Base-by-base conservation (phyloP, 139 green algal species). In the Marvania coccoides region DNA sequence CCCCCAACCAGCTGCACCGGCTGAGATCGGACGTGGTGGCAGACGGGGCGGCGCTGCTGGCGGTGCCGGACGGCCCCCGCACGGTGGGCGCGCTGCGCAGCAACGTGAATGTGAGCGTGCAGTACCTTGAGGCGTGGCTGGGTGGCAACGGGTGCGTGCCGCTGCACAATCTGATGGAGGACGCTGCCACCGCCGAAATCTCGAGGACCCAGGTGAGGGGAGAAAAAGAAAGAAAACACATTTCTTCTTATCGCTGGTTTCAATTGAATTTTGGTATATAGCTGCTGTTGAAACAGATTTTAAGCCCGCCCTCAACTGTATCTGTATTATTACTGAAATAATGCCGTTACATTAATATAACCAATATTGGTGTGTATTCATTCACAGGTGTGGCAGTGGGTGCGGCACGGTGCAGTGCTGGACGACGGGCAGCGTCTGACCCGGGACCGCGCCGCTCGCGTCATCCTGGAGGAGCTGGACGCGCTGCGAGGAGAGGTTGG, bases 151-250 rank as follows among this genome's bases (percentile, higher is more conserved):
- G 68, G 26, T 75, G 68, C 56, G 68, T 75, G 33, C 68, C 68
- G 24, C 84, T 96, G 47, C 79, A 96, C 83, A 91, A 94, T 74
- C 80, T 96, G 4, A 96, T 96, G 89, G 89, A 96, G 81, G 89
- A 96, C 64, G 89, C 89, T 1, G 89, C 89, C 24, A 96, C 89
- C 3, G 89, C 89, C 7, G 89, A 96, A 75, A 96, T 96, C 74
- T 85, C 54, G n/a, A 60, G 85, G 71, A 29, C 83, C 4, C 70
- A 73, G 64, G 64, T 71, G 30, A 15, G 48, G 2, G 6, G 4
- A 2, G 19, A 7, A n/a, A 6, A 8, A 9, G 56, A n/a, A 29
- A 35, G 54, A 36, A 14, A 47, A 47, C 39, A n/a, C n/a, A n/a
- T n/a, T n/a, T n/a, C n/a, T n/a, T n/a, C n/a, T n/a, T n/a, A n/a